These are phyloP conservation scores for Alternaria sp. DNA, from an alignment of 2,329 filamentous ascomycete genomes.

Conservation along the genomic window DNA sequence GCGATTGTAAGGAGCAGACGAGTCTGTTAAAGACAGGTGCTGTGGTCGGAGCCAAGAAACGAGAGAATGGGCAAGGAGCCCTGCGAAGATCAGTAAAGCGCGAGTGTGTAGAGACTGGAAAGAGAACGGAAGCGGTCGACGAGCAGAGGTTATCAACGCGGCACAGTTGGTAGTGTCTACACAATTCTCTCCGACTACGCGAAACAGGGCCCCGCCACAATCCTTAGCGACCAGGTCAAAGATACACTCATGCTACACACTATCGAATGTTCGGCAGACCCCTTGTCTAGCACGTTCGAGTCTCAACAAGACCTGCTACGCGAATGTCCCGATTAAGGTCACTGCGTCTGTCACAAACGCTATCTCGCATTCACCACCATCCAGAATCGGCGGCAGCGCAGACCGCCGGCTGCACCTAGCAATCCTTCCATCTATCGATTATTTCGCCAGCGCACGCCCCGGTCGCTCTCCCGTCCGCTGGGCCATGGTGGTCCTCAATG, in stretches of 20 bases:
- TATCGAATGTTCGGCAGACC: conserved; percentile 14
- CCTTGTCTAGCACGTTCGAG: conserved; percentile 15
- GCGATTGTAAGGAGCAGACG: conserved; percentile 8
- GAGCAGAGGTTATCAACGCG: conserved; percentile 15
- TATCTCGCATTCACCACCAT: conserved; percentile 8
- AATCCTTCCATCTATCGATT: conserved; percentile 7
- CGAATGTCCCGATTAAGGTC: conserved; percentile 8
- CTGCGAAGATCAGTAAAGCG: conserved; percentile 7
- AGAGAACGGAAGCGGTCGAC: conserved; percentile 8
- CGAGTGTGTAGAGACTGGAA: conserved; percentile 9
- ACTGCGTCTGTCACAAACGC: conserved; percentile 13
- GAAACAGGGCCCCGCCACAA: conserved; percentile 4
- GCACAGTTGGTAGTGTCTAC: conserved; percentile 14
- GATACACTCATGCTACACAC: conserved; percentile 16
- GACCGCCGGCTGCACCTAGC: conserved; percentile 5
- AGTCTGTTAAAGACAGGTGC: conserved; percentile 1
- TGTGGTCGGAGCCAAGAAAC: conserved; percentile 2
- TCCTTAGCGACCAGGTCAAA: conserved; percentile 8
- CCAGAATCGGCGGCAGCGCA: conserved; percentile 7
- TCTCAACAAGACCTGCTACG: conserved; percentile 12
- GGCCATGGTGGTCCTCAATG: conserved; percentile 3
- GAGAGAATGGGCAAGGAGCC: conserved; percentile 15
- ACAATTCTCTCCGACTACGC: conserved; percentile 10
- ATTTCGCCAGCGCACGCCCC: conserved; percentile 5
- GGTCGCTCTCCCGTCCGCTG: conserved; percentile 11